Conservation (phyloP, 768 basidiomycete species). For the Lentinula sp. region DNA sequence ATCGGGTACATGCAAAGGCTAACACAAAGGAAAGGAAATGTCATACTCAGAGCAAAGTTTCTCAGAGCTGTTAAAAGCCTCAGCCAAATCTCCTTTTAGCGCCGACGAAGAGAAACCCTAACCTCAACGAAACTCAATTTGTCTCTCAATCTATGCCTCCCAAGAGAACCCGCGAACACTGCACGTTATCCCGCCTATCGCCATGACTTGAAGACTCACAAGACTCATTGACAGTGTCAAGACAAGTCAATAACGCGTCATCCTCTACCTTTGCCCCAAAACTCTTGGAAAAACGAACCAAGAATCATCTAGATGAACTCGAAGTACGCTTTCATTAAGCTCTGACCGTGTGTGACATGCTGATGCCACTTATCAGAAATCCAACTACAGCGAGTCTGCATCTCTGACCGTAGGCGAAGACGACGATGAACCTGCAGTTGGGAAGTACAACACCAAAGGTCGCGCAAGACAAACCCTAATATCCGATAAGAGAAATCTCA, state of each 20-base stretch:
- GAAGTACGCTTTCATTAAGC: constrained; percentile 42
- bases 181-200: neutral
- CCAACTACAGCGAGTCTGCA: constrained; percentile 67
- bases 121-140: neutral
- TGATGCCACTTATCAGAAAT: constrained; percentile 21
- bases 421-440: constrained; percentile 32
- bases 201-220: neutral
- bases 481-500: constrained; percentile 66
- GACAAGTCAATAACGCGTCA: constrained; percentile 40
- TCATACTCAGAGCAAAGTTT: too few relatives aligned
- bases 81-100: too few relatives aligned
- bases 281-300: constrained; percentile 68
- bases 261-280: constrained; percentile 49
- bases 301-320: constrained; percentile 76
- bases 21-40: too few relatives aligned
- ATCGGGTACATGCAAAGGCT: too few relatives aligned
- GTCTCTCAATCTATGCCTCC: neutral
- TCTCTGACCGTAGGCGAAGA: constrained; percentile 38
- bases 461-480: constrained; percentile 66
- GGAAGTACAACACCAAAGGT: constrained; percentile 48
- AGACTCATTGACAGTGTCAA: constrained; percentile 28
- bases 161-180: constrained; percentile 3
- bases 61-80: too few relatives aligned
- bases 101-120: neutral
- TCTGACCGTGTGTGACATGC: neutral